A percentile compares a stretch with the other conserved stretches of the same genome.
phyloP scores from a whole-genome alignment of 2,329 filamentous ascomycete species.

The Penicillium sp. region DNA sequence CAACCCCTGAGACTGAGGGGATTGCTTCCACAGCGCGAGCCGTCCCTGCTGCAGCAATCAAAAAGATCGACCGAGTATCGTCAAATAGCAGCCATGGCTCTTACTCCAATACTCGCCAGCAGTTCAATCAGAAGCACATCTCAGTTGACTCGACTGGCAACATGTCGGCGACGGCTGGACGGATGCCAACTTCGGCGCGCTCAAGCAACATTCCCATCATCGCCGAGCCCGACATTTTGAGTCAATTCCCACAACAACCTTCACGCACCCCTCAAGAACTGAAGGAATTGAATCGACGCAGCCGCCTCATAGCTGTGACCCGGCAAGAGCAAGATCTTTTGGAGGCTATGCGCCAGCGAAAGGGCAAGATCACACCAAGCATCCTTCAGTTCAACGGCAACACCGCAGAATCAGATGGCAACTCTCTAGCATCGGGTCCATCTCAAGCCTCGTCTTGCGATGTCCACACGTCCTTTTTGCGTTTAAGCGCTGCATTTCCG shows the following conservation, averaged over 20 bases:
- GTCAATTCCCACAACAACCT: constrained; percentile 21
- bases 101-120: constrained; percentile 10
- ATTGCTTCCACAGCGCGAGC: constrained; percentile 40
- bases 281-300: constrained; percentile 34
- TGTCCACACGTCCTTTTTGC: constrained; percentile 36
- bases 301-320: constrained; percentile 48
- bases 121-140: constrained; percentile 16
- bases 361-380: constrained; percentile 43
- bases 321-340: constrained; percentile 49
- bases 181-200: constrained; percentile 22
- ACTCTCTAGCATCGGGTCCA: constrained; percentile 26
- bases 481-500: constrained; percentile 31
- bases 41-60: constrained; percentile 28
- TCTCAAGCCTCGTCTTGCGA: constrained; percentile 31
- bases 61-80: constrained; percentile 24
- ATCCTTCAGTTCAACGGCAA: constrained; percentile 24
- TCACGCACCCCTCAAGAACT: constrained; percentile 18
- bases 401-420: constrained; percentile 20
- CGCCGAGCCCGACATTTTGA: constrained; percentile 28
- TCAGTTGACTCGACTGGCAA: constrained; percentile 26
- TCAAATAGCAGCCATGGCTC: constrained; percentile 25
- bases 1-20: constrained; percentile 37
- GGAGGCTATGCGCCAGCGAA: constrained; percentile 46
- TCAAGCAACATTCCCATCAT: constrained; percentile 31
- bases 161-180: constrained; percentile 21